Evolutionary conservation across 371 early-diverging fungal species (phyloP).

Genomic region (Encephalitozoon romaleae): DNA sequence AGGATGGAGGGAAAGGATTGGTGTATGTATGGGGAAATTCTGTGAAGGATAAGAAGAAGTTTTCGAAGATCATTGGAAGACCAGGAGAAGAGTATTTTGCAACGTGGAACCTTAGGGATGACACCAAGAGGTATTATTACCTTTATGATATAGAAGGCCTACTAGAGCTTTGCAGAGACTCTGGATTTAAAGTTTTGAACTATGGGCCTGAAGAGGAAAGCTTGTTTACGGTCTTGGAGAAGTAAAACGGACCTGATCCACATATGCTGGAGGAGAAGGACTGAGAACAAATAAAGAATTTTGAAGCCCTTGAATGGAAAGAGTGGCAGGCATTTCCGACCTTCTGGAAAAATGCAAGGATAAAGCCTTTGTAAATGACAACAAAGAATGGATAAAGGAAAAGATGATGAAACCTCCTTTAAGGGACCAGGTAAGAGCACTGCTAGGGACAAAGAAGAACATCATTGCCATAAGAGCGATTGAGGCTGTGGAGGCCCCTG

Average conservation of each 20-base stretch:
- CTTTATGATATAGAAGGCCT: conserved; percentile 47
- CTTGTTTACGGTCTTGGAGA: conserved; percentile 17
- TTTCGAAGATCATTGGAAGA: background rate
- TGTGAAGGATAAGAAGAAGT: conserved; percentile 44
- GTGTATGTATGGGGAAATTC: conserved; percentile 58
- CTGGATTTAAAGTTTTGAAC: conserved; percentile 35
- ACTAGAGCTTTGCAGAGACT: conserved; percentile 5
- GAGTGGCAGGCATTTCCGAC: background rate
- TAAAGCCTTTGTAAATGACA: conserved; percentile 4
- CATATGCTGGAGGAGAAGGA: background rate
- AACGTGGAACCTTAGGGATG: conserved; percentile 47
- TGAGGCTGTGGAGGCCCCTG: conserved; percentile 5
- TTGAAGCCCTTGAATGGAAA: conserved; percentile 6
- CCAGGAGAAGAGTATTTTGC: conserved; percentile 49
- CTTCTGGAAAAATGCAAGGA: conserved; percentile 34
- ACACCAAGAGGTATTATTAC: conserved; percentile 53
- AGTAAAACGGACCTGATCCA: background rate
- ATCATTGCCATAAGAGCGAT: background rate
- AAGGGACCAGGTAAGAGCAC: background rate
- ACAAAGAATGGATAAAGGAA: conserved; percentile 10
- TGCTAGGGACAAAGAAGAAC: conserved; percentile 16
- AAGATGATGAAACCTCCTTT: background rate
- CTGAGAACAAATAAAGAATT: background rate
- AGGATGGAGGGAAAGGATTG: conserved; percentile 42
- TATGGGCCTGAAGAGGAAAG: conserved; percentile 41